Conservation (phyloP, 2,329 filamentous ascomycete species). For the Neoascochyta sp. region DNA sequence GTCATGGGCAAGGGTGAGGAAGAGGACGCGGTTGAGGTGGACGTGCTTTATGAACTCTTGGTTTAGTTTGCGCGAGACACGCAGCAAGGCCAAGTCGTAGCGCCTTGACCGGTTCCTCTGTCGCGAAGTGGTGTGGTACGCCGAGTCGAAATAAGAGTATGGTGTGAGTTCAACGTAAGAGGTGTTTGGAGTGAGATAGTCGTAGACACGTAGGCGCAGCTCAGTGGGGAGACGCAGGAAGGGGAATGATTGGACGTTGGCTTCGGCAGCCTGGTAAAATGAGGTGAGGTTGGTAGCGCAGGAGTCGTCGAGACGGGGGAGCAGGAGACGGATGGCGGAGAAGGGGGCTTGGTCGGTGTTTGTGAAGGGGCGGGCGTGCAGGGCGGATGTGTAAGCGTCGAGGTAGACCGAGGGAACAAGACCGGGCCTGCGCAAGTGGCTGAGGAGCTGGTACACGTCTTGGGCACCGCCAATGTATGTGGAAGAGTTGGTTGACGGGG, state of each 20-base stretch:
- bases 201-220: conserved; percentile 20
- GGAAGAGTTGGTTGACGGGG: not conserved
- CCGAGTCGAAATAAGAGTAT: too few relatives aligned
- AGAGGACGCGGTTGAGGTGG: too few relatives aligned
- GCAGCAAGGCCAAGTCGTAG: too few relatives aligned
- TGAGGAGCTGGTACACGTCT: conserved; percentile 15
- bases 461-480: conserved; percentile 17
- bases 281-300: conserved; percentile 15
- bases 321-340: conserved; percentile 16
- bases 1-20: too few relatives aligned
- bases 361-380: conserved; percentile 10
- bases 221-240: conserved; percentile 23
- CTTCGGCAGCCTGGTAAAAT: conserved; percentile 11
- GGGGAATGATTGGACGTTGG: conserved; percentile 18
- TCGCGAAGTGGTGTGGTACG: too few relatives aligned
- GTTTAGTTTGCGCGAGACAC: too few relatives aligned
- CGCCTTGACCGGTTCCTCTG: too few relatives aligned
- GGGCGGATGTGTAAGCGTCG: conserved; percentile 15
- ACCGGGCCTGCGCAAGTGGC: conserved; percentile 13
- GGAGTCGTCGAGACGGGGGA: conserved; percentile 14
- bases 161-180: too few relatives aligned
- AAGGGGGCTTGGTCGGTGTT: conserved; percentile 19
- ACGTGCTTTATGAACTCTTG: too few relatives aligned
- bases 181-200: too few relatives aligned
- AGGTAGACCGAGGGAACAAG: conserved; percentile 17